Percentiles rank a stretch among this genome's conserved stretches.
These are phyloP conservation scores for Lentinus brumalis DNA, from an alignment of 768 basidiomycete species.

Conservation along the genomic window DNA sequence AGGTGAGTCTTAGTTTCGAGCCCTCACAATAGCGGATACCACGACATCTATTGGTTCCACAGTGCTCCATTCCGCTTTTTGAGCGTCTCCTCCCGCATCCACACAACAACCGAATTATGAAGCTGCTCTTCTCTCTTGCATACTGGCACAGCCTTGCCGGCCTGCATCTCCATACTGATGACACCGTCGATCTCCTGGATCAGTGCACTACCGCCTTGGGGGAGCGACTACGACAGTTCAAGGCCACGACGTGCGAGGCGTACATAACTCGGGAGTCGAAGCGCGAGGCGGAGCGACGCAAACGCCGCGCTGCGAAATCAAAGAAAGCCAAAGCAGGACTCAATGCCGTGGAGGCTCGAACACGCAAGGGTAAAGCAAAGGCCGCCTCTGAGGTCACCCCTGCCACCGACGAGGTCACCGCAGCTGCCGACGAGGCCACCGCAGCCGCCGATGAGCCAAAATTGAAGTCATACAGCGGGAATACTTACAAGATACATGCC, in stretches of 20 bases:
- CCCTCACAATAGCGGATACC: too few relatives aligned
- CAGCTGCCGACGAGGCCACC: too few relatives aligned
- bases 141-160: conserved; percentile 44
- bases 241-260: conserved; percentile 23
- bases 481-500: conserved; percentile 31
- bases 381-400: too few relatives aligned
- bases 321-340: too few relatives aligned
- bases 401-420: too few relatives aligned
- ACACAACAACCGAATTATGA: conserved; percentile 27
- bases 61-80: conserved; percentile 41
- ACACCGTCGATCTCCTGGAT: conserved; percentile 32
- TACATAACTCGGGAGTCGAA: conserved; percentile 39
- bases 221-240: conserved; percentile 34
- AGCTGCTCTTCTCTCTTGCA: conserved; percentile 34
- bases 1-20: conserved; percentile 19
- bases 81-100: conserved; percentile 30
- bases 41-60: too few relatives aligned
- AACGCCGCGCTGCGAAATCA: too few relatives aligned
- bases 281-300: conserved; percentile 31
- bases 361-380: too few relatives aligned
- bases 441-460: neutral
- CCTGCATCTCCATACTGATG: conserved; percentile 41
- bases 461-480: conserved; percentile 18
- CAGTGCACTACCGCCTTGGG: conserved; percentile 33
- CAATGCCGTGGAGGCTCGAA: too few relatives aligned